A percentile compares a stretch with the other conserved stretches of the same genome.
Conservation (phyloP, 2,329 filamentous ascomycete genomes). For the Fusarium pseudograminearum region DNA sequence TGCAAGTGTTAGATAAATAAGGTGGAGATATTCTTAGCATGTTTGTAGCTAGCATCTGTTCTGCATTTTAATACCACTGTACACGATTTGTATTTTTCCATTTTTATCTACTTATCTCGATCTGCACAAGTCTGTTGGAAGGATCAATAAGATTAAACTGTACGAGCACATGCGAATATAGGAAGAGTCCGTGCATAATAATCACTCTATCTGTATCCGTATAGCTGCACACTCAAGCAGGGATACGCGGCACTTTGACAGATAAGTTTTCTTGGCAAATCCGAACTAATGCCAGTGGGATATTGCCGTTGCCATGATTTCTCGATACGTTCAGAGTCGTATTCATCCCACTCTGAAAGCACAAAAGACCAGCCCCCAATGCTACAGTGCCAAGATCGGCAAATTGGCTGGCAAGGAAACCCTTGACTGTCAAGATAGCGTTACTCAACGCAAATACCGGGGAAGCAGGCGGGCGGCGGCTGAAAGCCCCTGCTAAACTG, state of each 20-base stretch:
- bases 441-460: not conserved
- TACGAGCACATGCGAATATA: not conserved
- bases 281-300: not conserved
- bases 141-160: not conserved
- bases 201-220: not conserved
- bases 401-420: not conserved
- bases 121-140: not conserved
- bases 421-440: not conserved
- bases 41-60: not conserved
- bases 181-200: not conserved
- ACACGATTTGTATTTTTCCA: not conserved
- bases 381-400: not conserved
- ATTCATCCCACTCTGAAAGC: not conserved
- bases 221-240: not conserved
- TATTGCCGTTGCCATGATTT: not conserved
- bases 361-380: not conserved
- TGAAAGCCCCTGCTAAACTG: not conserved
- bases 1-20: not conserved
- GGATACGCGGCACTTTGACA: not conserved
- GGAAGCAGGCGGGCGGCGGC: not conserved
- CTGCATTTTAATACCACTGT: not conserved
- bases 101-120: not conserved
- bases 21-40: not conserved
- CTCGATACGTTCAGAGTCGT: not conserved
- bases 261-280: not conserved